Base-by-base conservation (phyloP, 2,329 filamentous ascomycete species). In the Clarireedia homoeocarpa region DNA sequence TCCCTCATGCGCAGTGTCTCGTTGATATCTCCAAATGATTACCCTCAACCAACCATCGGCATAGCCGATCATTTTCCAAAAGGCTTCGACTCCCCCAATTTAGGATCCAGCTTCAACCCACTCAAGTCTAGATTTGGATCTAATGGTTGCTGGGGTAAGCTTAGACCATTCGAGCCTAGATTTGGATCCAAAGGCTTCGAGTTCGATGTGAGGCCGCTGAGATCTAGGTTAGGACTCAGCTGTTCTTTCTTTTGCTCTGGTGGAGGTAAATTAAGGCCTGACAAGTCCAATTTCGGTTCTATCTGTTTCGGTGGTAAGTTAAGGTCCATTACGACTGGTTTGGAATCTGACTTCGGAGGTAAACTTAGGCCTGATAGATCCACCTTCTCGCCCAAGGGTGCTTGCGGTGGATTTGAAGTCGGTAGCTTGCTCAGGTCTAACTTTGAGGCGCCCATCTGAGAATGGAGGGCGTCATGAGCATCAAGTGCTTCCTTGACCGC, bases 401-500 rank as follows among this genome's bases (percentile, higher is more conserved):
- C 17, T 20, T 50, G 52, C 9, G 52, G 52, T 12, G 26, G n/a
- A 9, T 42, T 50, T 1, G 26, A 3, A 14, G n/a, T 24, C 12
- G 17, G 20, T 12, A 55, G 27, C 20, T 17, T 23, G 5, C 42
- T 23, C n/a, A 5, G 17, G 24, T 50, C 45, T 4, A 55, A 15
- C 6, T 39, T 14, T 10, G 48, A 15, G 12, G 52, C 52, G 3
- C 52, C 52, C 52, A 55, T 55, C 14, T 55, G 38, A 1, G 52
- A 46, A 50, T 55, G 52, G 23, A 55, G 46, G 36, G 47, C 51
- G 36, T 63, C 60, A 38, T 56, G 51, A n/a, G 54, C 52, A n/a
- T 48, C 48, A 6, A 48, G 53, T 4, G 56, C 60, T 36, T 64
- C 59, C 55, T 66, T 67, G 14, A 62, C 57, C 2, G 57, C 59